phyloP scores from a whole-genome alignment of 140 eudicot genomes.

The Anethum foeniculum region DNA sequence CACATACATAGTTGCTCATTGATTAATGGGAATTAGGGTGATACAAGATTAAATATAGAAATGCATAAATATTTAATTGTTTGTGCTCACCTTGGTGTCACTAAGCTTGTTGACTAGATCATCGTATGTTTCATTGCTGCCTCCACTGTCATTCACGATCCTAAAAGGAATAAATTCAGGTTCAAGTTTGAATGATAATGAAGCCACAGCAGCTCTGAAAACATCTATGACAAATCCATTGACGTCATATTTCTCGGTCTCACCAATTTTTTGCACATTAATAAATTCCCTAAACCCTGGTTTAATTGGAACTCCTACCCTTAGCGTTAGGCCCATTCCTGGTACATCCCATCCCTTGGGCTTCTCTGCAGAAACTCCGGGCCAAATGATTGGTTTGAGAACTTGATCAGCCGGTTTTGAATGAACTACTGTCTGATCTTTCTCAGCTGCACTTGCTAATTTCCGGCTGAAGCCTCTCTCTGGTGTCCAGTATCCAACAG shows the following conservation, averaged over 20 bases:
- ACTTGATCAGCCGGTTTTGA: constrained; percentile 3
- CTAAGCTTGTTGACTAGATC: constrained; percentile 9
- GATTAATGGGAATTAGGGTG: background rate
- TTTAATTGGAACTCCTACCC: constrained; percentile 35
- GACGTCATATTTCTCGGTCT: constrained; percentile 3
- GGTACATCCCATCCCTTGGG: constrained; percentile 33
- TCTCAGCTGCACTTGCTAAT: background rate
- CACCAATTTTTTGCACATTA: background rate
- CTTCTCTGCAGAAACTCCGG: constrained; percentile 21
- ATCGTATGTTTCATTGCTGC: constrained; percentile 10
- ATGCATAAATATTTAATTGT: background rate
- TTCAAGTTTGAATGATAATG: background rate
- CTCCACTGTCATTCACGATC: constrained; percentile 2
- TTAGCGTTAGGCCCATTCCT: constrained; percentile 16
- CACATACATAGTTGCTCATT: background rate
- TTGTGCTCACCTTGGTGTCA: background rate
- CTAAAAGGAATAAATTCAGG: constrained; percentile 14
- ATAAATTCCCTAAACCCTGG: constrained; percentile 29
- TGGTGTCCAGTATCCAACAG: constrained; percentile 30
- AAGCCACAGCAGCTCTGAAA: constrained; percentile 16
- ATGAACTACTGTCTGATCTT: background rate
- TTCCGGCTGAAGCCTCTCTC: constrained; percentile 14
- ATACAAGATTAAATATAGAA: background rate
- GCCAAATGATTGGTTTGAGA: constrained; percentile 30
- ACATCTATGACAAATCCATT: constrained; percentile 35